A percentile compares a stretch with the other conserved stretches of the same genome.
phyloP scores from a whole-genome alignment of 352 stramenopile species.

The Thalassiosira sp. region DNA sequence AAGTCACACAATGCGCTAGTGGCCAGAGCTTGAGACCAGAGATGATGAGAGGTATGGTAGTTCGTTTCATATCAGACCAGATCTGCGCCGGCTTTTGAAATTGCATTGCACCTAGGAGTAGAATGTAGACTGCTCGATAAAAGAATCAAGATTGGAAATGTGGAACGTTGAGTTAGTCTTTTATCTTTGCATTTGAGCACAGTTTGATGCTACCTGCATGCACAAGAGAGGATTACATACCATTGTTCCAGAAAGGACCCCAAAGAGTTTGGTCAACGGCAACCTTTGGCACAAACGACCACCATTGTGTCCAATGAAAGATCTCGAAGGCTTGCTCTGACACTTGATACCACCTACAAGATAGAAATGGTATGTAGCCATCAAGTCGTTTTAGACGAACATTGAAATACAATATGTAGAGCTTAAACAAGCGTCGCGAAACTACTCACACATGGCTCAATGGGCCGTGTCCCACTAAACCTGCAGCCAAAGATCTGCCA shows the following conservation, averaged over 20 bases:
- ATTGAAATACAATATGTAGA: constrained; percentile 52
- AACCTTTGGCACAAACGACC: constrained; percentile 66
- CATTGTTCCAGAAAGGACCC: constrained; percentile 77
- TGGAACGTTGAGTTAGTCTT: too few relatives aligned
- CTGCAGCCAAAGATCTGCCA: constrained; percentile 46
- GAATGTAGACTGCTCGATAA: too few relatives aligned
- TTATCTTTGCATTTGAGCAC: too few relatives aligned
- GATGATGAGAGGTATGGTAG: constrained; percentile 72
- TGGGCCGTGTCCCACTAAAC: constrained; percentile 65
- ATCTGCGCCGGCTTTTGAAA: constrained; percentile 60
- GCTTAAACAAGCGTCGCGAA: constrained; percentile 77
- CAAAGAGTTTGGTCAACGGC: constrained; percentile 63
- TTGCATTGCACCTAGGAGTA: constrained; percentile 77
- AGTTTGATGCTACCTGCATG: too few relatives aligned
- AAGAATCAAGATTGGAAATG: too few relatives aligned
- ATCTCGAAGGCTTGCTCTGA: too few relatives aligned
- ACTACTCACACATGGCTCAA: constrained; percentile 76
- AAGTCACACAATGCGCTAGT: constrained; percentile 76
- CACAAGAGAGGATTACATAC: too few relatives aligned
- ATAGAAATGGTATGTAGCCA: too few relatives aligned
- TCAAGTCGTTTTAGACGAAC: too few relatives aligned
- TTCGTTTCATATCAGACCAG: constrained; percentile 70
- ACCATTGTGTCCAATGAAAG: too few relatives aligned
- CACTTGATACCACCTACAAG: too few relatives aligned
- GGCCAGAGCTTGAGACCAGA: constrained; percentile 81